phyloP scores from a whole-genome alignment of 352 stramenopile species.

The Globisporangium recalcitrans region DNA sequence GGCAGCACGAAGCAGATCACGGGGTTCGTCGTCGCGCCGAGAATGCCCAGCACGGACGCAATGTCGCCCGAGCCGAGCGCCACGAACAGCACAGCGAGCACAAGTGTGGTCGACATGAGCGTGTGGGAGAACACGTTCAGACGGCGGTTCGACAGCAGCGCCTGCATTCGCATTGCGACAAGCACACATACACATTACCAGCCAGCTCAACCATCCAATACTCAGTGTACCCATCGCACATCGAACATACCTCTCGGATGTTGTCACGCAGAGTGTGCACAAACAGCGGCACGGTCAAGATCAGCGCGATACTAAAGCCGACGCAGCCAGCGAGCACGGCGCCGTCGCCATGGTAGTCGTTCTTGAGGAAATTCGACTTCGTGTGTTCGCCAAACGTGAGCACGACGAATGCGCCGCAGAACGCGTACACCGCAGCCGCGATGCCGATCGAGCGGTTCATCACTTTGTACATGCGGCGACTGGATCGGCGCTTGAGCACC shows the following conservation, averaged over 20 bases:
- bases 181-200: conserved; percentile 9
- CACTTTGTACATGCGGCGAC: conserved; percentile 83
- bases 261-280: conserved; percentile 83
- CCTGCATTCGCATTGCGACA: conserved; percentile 6
- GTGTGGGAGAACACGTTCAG: conserved; percentile 45
- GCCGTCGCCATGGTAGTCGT: conserved; percentile 76
- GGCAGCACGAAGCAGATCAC: conserved; percentile 87
- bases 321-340: conserved; percentile 64
- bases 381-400: conserved; percentile 80
- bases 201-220: neutral
- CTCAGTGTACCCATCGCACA: neutral
- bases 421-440: conserved; percentile 63
- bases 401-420: conserved; percentile 80
- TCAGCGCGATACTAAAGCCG: conserved; percentile 78
- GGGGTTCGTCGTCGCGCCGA: conserved; percentile 83
- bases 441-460: conserved; percentile 83
- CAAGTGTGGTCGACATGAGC: conserved; percentile 32
- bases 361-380: conserved; percentile 83
- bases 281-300: conserved; percentile 82
- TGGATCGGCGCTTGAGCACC: conserved; percentile 82
- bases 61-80: conserved; percentile 78
- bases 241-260: conserved; percentile 47
- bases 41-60: conserved; percentile 73
- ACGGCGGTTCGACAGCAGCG: conserved; percentile 41
- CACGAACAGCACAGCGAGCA: conserved; percentile 46